Evolutionary conservation across 768 basidiomycete species (phyloP), one percentile per base, ranked within the genome.

Genomic region (Chalciporus chontae): DNA sequence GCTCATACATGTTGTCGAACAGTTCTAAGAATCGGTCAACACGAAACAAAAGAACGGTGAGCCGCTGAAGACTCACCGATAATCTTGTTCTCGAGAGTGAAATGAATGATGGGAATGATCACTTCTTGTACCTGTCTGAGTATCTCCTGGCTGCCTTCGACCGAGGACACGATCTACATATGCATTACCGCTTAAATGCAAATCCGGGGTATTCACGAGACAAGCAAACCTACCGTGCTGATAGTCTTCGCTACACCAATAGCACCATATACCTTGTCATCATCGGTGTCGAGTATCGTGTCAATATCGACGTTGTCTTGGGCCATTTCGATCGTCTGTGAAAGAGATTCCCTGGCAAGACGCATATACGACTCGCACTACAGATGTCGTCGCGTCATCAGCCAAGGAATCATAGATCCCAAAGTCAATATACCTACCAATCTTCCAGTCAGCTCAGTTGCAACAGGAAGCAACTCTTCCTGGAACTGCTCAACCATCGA

Each of bases 221-320:
- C 43, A 8, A 56, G 24, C 21, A 27, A 47, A 66, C 83, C 36
- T 51, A 87, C 89, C 14, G 89, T 90, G 49, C 77, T 74, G 57
- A 93, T 88, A 11, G 90, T 92, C 76, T 90, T 90, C 1, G 88
- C 79, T 24, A 92, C 78, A 40, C 88, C 88, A 87, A 92, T 92
- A 15, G 89, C 87, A 15, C 87, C 84, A 53, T 90, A 88, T 1
- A 85, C 83, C 74, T 93, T 94, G 67, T 93, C 89, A 47, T 91
- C 88, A 47, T 87, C 85, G n/a, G 64, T 71, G 37, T 80, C 79
- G 56, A 84, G 64, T 37, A 80, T 53, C 3, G 76, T 58, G 24
- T 87, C 87, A 29, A 84, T 61, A 53, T 85, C 83, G 13, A 77
- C 69, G 45, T 74, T 75, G 3, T 74, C 70, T 24, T 65, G 65